These are phyloP conservation scores for Priceomyces melissophilus DNA, from an alignment of 805 yeast species.

Conservation along the genomic window DNA sequence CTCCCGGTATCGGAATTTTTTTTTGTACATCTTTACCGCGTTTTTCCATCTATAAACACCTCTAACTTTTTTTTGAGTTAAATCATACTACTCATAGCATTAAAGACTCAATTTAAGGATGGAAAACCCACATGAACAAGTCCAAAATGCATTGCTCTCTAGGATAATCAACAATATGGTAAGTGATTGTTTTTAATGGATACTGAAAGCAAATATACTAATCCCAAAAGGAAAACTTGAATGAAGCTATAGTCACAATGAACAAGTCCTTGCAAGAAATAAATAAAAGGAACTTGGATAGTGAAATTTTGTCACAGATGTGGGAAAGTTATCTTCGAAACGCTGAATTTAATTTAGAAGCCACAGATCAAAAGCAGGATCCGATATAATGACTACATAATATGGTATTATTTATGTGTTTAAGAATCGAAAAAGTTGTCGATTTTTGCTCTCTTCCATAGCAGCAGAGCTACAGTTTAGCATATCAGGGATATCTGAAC, in stretches of 20 bases:
- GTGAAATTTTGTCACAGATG: conserved; percentile 70
- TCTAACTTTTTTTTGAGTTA: background rate
- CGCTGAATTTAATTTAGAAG: conserved; percentile 64
- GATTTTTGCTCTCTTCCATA: too few relatives aligned
- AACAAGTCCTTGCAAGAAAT: conserved; percentile 60
- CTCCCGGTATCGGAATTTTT: conserved; percentile 73
- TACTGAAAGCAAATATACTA: background rate
- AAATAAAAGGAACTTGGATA: conserved; percentile 62
- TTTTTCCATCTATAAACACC: background rate
- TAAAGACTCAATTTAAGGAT: conserved; percentile 25
- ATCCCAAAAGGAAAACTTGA: conserved; percentile 54
- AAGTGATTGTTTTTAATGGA: conserved; percentile 27
- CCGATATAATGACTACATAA: conserved; percentile 45
- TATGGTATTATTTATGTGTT: background rate
- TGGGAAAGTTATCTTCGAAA: conserved; percentile 75
- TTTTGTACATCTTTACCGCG: background rate
- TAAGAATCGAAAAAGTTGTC: too few relatives aligned
- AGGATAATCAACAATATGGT: conserved; percentile 77
- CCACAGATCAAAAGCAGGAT: conserved; percentile 60
- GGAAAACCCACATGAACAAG: conserved; percentile 87
- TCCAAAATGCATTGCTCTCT: conserved; percentile 68
- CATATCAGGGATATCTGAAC: too few relatives aligned
- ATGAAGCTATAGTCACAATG: conserved; percentile 63
- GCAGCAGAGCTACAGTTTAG: too few relatives aligned
- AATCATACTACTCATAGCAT: too few relatives aligned